Evolutionary conservation across 2,329 filamentous ascomycete genomes (phyloP).

Genomic region (Metarhizium sp.): DNA sequence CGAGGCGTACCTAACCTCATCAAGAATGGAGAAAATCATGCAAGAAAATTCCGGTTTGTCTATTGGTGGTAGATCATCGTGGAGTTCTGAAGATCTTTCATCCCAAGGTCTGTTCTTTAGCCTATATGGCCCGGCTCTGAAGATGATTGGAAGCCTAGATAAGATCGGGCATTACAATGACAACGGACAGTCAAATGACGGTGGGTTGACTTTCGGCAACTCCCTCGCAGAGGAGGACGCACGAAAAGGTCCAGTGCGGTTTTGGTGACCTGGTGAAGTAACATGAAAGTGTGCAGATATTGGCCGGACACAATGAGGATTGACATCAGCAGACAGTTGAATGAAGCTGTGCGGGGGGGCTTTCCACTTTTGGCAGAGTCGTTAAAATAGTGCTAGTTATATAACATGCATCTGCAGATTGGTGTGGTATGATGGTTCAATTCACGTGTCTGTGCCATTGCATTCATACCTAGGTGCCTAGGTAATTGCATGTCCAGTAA

Average conservation of each 20-base stretch:
- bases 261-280: constrained; percentile 6
- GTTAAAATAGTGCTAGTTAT: too few species aligned
- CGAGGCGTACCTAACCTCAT: constrained; percentile 19
- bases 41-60: constrained; percentile 16
- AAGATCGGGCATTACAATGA: constrained; percentile 18
- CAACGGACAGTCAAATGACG: constrained; percentile 10
- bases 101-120: constrained; percentile 13
- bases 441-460: too few species aligned
- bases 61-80: constrained; percentile 16
- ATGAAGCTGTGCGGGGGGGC: background rate
- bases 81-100: constrained; percentile 15
- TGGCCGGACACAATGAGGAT: background rate
- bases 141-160: constrained; percentile 23
- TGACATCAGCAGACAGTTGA: background rate
- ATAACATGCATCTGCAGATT: background rate
- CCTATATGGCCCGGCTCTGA: constrained; percentile 18
- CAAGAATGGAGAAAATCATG: constrained; percentile 10
- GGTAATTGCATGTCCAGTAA: too few species aligned
- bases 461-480: too few species aligned
- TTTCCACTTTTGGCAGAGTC: too few species aligned
- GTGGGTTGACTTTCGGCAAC: background rate
- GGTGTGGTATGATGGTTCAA: background rate
- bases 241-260: background rate
- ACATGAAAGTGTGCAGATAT: background rate
- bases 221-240: background rate